Conservation (phyloP, 805 yeast species). For the Priceomyces melissophilus region DNA sequence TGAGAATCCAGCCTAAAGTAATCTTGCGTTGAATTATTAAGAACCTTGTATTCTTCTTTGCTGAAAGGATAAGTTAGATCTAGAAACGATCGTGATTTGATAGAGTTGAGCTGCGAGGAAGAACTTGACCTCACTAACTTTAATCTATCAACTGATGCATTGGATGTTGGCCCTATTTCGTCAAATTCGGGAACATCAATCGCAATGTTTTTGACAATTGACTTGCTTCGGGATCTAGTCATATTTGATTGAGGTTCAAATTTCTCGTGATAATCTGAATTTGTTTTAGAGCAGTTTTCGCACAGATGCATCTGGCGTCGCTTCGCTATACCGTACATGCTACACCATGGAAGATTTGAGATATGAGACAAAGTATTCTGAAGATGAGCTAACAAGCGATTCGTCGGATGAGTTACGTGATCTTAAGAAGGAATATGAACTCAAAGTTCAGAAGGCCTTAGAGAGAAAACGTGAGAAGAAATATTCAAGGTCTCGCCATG, state of each 20-base stretch:
- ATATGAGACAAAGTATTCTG: slow-evolving; percentile 18
- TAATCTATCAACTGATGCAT: slow-evolving; percentile 6
- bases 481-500: slow-evolving; percentile 7
- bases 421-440: slow-evolving; percentile 34
- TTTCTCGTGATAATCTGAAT: no score
- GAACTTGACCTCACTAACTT: slow-evolving; percentile 9
- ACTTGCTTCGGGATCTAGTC: slow-evolving; percentile 52
- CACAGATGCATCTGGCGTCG: neutral
- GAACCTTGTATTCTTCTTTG: slow-evolving; percentile 6
- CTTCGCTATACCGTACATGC: no score
- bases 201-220: slow-evolving; percentile 63
- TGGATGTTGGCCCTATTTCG: slow-evolving; percentile 23
- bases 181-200: slow-evolving; percentile 42
- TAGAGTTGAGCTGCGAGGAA: neutral
- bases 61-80: slow-evolving; percentile 7
- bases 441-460: slow-evolving; percentile 18
- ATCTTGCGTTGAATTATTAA: slow-evolving; percentile 34
- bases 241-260: slow-evolving; percentile 11
- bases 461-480: slow-evolving; percentile 11
- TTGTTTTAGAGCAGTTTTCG: no score
- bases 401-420: slow-evolving; percentile 37
- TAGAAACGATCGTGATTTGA: neutral
- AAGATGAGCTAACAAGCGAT: slow-evolving; percentile 34
- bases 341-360: slow-evolving; percentile 32
- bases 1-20: slow-evolving; percentile 42